These are phyloP conservation scores for Pleurotus eryngii DNA, from an alignment of 768 basidiomycete genomes.

Conservation along the genomic window DNA sequence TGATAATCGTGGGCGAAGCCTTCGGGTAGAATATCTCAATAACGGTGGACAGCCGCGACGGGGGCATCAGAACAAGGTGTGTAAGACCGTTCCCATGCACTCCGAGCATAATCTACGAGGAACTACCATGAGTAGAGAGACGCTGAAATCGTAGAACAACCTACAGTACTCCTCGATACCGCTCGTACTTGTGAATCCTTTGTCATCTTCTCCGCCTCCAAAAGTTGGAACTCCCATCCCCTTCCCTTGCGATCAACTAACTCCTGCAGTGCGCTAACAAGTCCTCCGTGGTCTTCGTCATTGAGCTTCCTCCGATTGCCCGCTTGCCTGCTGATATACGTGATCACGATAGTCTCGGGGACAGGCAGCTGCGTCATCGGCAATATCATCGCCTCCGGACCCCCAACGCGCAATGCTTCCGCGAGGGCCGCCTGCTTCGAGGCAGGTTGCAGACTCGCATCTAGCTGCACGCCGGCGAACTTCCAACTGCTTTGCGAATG, in stretches of 20 bases:
- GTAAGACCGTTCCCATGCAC: slow-evolving; percentile 82
- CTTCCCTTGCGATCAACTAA: slow-evolving; percentile 38
- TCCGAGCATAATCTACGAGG: slow-evolving; percentile 57
- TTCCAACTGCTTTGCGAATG: slow-evolving; percentile 63
- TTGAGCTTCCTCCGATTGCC: slow-evolving; percentile 48
- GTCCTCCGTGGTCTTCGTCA: slow-evolving; percentile 47
- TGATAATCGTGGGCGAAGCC: slow-evolving; percentile 88
- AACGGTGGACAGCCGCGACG: slow-evolving; percentile 70
- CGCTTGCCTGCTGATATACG: slow-evolving; percentile 72
- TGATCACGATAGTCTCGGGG: slow-evolving; percentile 57
- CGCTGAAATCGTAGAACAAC: slow-evolving; percentile 18
- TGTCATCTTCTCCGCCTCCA: slow-evolving; percentile 61
- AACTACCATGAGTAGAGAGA: not conserved
- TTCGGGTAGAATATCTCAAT: slow-evolving; percentile 78
- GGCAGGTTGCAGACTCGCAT: not conserved
- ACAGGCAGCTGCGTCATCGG: slow-evolving; percentile 29
- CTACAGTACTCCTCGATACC: slow-evolving; percentile 66
- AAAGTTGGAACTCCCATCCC: slow-evolving; percentile 59
- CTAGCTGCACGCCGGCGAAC: slow-evolving; percentile 50
- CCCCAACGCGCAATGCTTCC: not conserved
- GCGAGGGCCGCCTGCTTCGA: not conserved
- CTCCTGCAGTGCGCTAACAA: slow-evolving; percentile 51
- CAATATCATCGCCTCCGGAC: not conserved
- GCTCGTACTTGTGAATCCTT: slow-evolving; percentile 74
- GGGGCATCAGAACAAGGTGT: slow-evolving; percentile 83